phyloP scores from a whole-genome alignment of 2,329 filamentous ascomycete species.

The Talaromyces piceae region DNA sequence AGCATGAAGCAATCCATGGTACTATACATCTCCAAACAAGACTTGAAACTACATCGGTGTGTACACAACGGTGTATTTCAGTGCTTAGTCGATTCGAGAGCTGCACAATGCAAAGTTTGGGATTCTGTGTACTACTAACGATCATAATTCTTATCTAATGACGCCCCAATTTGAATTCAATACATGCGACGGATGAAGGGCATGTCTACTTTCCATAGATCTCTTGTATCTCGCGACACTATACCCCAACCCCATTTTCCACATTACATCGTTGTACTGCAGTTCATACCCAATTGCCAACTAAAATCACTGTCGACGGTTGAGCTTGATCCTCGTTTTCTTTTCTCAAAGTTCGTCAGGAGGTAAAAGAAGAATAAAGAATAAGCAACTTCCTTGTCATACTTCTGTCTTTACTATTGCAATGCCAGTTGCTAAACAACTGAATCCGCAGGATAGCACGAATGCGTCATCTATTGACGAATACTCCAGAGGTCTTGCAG shows the following conservation, averaged over 20 bases:
- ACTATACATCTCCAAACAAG: not conserved
- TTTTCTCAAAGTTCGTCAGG: not conserved
- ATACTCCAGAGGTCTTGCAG: not conserved
- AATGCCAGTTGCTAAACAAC: not conserved
- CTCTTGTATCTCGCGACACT: not conserved
- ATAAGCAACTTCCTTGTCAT: not conserved
- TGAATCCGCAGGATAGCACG: not conserved
- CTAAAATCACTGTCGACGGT: not conserved
- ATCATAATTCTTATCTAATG: not conserved
- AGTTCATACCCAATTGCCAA: too few relatives aligned
- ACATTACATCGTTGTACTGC: too few relatives aligned
- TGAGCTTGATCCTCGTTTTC: not conserved
- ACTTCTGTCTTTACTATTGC: not conserved
- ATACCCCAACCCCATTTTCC: not conserved
- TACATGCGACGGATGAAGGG: not conserved
- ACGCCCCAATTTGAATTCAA: not conserved
- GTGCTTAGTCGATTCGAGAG: not conserved
- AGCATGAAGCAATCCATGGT: not conserved
- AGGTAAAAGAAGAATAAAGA: not conserved
- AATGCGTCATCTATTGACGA: not conserved
- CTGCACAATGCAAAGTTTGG: not conserved
- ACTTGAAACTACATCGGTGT: not conserved
- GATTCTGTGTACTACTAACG: not conserved
- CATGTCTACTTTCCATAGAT: not conserved
- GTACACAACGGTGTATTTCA: not conserved